A percentile compares a stretch with the other conserved stretches of the same genome.
Evolutionary conservation across 805 yeast genomes (phyloP).

Genomic region (Blastobotrys parvus): DNA sequence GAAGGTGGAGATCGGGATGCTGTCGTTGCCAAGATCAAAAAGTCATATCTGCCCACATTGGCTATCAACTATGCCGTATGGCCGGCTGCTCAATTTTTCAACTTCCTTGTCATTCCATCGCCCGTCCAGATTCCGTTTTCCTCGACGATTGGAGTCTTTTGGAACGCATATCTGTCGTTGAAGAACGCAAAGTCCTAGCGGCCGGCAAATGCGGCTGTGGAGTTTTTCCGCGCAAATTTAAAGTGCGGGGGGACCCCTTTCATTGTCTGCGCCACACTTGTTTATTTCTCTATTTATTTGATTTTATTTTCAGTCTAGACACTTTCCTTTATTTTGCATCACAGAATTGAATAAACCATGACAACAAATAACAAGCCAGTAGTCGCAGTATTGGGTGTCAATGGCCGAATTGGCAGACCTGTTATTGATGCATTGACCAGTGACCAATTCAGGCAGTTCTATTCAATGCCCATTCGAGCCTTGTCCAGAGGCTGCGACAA

Average conservation of each 20-base stretch:
- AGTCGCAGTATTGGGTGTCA: conserved; percentile 44
- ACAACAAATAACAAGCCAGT: conserved; percentile 13
- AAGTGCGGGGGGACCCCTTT: background rate
- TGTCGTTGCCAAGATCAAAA: conserved; percentile 53
- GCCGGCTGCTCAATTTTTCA: conserved; percentile 79
- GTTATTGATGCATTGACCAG: conserved; percentile 37
- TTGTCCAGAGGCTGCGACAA: conserved; percentile 37
- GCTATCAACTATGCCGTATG: conserved; percentile 76
- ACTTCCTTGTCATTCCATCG: conserved; percentile 69
- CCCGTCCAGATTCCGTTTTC: conserved; percentile 88
- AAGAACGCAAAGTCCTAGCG: conserved; percentile 13
- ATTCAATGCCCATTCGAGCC: conserved; percentile 41
- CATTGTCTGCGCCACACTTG: background rate
- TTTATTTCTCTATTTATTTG: background rate
- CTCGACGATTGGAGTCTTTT: conserved; percentile 75
- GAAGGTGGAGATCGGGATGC: conserved; percentile 66
- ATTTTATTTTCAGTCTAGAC: no score
- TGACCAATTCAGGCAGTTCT: conserved; percentile 34
- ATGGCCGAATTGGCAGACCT: conserved; percentile 45
- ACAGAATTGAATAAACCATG: background rate
- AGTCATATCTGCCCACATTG: conserved; percentile 54
- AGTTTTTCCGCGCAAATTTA: background rate
- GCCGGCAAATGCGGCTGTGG: no score
- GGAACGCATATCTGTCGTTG: conserved; percentile 78
- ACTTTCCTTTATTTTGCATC: no score